Percentiles rank a stretch among this genome's conserved stretches.
Conservation (phyloP, 306 rosid genomes). For the Pyrus betulifolia region DNA sequence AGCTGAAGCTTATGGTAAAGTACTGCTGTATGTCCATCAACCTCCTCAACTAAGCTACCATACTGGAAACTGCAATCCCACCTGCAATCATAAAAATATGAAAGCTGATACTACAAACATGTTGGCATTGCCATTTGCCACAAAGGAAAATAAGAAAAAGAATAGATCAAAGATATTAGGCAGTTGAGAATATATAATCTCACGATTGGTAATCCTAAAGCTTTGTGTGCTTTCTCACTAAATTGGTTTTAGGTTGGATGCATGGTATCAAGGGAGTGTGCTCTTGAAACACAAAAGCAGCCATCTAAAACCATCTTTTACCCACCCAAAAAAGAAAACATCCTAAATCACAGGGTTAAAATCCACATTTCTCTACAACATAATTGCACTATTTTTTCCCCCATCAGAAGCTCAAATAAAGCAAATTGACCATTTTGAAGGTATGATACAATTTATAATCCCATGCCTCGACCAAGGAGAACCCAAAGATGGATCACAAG, state of each 20-base stretch:
- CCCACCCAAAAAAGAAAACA: background rate
- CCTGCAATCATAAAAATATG: conserved; percentile 36
- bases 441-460: background rate
- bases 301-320: background rate
- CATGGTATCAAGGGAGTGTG: background rate
- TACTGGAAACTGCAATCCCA: conserved; percentile 93
- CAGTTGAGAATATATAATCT: background rate
- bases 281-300: background rate
- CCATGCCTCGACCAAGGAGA: background rate
- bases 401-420: too few relatives aligned
- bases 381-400: too few relatives aligned
- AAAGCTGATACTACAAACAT: background rate
- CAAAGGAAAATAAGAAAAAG: background rate
- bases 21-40: conserved; percentile 97
- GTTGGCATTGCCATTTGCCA: background rate
- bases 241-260: background rate
- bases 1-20: conserved; percentile 94
- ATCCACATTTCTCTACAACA: too few relatives aligned
- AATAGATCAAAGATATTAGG: background rate
- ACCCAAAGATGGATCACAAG: background rate
- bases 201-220: background rate
- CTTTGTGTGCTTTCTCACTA: background rate
- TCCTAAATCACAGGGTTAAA: too few relatives aligned
- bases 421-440: too few relatives aligned
- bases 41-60: conserved; percentile 98